phyloP scores from a whole-genome alignment of 1,284 basidiomycete species.

The Apiotrichum akiyoshidainum region DNA sequence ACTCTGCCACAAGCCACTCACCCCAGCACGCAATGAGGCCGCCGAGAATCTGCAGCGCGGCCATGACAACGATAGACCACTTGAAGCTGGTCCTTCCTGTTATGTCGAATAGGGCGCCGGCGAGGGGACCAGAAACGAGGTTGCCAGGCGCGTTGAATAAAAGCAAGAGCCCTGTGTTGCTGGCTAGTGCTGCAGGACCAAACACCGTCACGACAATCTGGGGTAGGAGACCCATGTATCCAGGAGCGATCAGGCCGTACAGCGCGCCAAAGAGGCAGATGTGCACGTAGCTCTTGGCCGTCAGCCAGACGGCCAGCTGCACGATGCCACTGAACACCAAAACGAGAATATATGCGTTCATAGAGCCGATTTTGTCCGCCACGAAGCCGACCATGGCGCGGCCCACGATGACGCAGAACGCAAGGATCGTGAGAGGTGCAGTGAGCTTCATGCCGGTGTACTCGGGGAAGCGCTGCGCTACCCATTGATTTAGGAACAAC shows the following conservation, averaged over 20 bases:
- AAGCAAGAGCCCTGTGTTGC: constrained; percentile 28
- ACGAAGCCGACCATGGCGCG: constrained; percentile 13
- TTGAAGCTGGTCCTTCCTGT: constrained; percentile 9
- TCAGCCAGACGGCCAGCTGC: constrained; percentile 19
- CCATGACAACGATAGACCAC: constrained; percentile 11
- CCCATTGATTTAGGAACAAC: constrained; percentile 27
- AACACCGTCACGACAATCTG: constrained; percentile 38
- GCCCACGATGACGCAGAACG: constrained; percentile 12
- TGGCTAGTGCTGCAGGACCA: constrained; percentile 33
- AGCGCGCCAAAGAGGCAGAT: constrained; percentile 12
- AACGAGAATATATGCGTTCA: constrained; percentile 20
- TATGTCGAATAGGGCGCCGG: constrained; percentile 16
- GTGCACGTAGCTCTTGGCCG: constrained; percentile 5
- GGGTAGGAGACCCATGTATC: constrained; percentile 34
- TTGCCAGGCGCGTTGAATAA: constrained; percentile 17
- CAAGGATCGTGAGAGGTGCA: constrained; percentile 13
- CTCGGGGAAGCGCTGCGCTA: constrained; percentile 20
- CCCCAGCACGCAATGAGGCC: constrained; percentile 16
- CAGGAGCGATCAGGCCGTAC: constrained; percentile 27
- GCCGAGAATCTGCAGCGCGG: constrained; percentile 10
- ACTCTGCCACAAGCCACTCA: constrained; percentile 2
- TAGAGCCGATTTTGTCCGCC: constrained; percentile 11
- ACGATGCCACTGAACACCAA: constrained; percentile 11
- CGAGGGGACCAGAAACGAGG: constrained; percentile 12
- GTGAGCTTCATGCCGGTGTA: constrained; percentile 19